Percentiles rank a stretch among this genome's conserved stretches.
Evolutionary conservation across 345 rosid genomes (phyloP).

Genomic region (Brassica juncea): DNA sequence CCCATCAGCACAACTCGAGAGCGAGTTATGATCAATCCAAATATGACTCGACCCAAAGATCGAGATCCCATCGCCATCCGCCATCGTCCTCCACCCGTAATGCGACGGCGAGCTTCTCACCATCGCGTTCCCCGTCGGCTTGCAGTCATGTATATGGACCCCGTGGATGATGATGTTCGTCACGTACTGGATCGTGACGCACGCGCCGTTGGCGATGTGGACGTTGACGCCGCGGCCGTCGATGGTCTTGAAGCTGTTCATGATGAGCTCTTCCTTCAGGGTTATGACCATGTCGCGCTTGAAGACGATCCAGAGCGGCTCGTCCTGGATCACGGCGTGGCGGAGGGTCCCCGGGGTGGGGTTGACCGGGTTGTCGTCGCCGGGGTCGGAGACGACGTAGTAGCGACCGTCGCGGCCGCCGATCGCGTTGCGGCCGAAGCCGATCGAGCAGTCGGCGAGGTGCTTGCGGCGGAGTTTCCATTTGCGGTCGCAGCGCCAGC

Average conservation of each 20-base stretch:
- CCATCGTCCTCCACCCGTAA: conserved; percentile 80
- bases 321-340: conserved; percentile 74
- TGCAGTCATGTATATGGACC: conserved; percentile 68
- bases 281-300: conserved; percentile 77
- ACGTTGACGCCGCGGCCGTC: conserved; percentile 75
- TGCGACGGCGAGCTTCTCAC: conserved; percentile 83
- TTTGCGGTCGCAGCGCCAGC: conserved; percentile 76
- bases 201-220: conserved; percentile 62
- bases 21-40: conserved; percentile 91
- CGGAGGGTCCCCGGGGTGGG: conserved; percentile 79
- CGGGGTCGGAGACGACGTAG: conserved; percentile 63
- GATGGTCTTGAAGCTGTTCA: conserved; percentile 87
- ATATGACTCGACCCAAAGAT: conserved; percentile 80
- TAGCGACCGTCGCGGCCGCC: conserved; percentile 79
- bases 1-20: conserved; percentile 83
- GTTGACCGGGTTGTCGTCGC: conserved; percentile 65
- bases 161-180: conserved; percentile 81
- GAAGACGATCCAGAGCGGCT: conserved; percentile 82
- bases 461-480: conserved; percentile 59
- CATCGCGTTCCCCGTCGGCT: conserved; percentile 76
- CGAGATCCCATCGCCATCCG: conserved; percentile 80
- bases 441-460: conserved; percentile 68
- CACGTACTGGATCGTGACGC: conserved; percentile 69
- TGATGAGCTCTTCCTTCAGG: conserved; percentile 68
- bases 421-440: conserved; percentile 77